Percentiles rank a stretch among this genome's conserved stretches.
Conservation (phyloP, 2,329 filamentous ascomycete genomes). For the Ophiostoma populinum region DNA sequence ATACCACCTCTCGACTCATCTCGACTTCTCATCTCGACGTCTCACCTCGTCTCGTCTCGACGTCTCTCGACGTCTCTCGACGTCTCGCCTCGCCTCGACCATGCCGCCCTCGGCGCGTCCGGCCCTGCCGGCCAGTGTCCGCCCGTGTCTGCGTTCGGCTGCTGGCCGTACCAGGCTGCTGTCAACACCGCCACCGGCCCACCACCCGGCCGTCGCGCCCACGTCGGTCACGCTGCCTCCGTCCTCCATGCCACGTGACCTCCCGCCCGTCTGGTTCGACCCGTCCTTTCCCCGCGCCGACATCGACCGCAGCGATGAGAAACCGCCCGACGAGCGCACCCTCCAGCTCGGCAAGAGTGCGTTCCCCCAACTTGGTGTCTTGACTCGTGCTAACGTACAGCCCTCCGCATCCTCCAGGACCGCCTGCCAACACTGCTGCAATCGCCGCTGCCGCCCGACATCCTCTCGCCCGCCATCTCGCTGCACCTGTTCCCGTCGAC, state of each 20-base stretch:
- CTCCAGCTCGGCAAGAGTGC: slow-evolving; percentile 46
- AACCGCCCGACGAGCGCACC: slow-evolving; percentile 34
- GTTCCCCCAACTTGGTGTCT: slow-evolving; percentile 13
- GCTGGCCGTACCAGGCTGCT: too few relatives aligned
- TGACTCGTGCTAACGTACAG: slow-evolving; percentile 19
- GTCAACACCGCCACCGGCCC: too few relatives aligned
- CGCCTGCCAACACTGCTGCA: slow-evolving; percentile 50
- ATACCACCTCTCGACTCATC: too few relatives aligned
- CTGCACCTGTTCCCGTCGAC: slow-evolving; percentile 58
- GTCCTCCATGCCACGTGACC: slow-evolving; percentile 15
- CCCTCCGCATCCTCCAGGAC: slow-evolving; percentile 46
- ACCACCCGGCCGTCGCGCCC: too few relatives aligned
- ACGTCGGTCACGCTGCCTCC: too few relatives aligned
- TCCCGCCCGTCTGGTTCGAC: slow-evolving; percentile 27
- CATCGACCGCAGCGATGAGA: slow-evolving; percentile 3
- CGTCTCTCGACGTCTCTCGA: too few relatives aligned
- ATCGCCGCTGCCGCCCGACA: slow-evolving; percentile 51
- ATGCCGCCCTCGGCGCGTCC: too few relatives aligned
- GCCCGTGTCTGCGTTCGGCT: too few relatives aligned
- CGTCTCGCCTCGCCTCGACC: too few relatives aligned
- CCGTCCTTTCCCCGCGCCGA: slow-evolving; percentile 17
- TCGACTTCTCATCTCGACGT: too few relatives aligned
- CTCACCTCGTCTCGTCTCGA: too few relatives aligned
- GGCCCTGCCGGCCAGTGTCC: too few relatives aligned
- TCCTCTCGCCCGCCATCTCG: slow-evolving; percentile 58